Conservation (phyloP, 1,284 basidiomycete species). For the Trichosporon sp. region DNA sequence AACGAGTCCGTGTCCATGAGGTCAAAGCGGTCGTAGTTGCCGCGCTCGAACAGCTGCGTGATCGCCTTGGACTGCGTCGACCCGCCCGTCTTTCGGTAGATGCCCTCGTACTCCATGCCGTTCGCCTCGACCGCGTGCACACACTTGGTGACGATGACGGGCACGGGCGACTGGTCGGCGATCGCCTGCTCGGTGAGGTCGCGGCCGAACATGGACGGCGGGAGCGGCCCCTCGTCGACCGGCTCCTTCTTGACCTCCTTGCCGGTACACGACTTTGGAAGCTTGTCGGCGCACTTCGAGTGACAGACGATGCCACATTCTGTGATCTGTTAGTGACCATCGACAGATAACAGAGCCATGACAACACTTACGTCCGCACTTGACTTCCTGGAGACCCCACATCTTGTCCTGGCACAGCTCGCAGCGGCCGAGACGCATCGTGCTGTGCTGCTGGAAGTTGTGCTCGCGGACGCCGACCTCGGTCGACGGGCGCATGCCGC, state of each 20-base stretch:
- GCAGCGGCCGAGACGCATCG: conserved; percentile 83
- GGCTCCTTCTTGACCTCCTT: conserved; percentile 21
- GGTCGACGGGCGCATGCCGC: conserved; percentile 35
- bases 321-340: conserved; percentile 13
- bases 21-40: conserved; percentile 82
- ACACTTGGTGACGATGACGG: conserved; percentile 90
- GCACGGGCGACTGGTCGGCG: conserved; percentile 69
- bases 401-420: conserved; percentile 96
- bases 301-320: conserved; percentile 53
- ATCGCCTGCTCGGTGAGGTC: conserved; percentile 76
- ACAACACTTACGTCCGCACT: conserved; percentile 68
- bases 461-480: conserved; percentile 59
- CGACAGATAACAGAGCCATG: not conserved
- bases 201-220: conserved; percentile 84
- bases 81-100: conserved; percentile 96
- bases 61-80: conserved; percentile 87
- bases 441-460: conserved; percentile 82
- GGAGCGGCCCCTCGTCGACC: conserved; percentile 47
- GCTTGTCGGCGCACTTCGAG: conserved; percentile 50
- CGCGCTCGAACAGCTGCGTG: conserved; percentile 89
- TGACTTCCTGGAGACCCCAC: conserved; percentile 88
- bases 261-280: conserved; percentile 44
- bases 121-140: conserved; percentile 82
- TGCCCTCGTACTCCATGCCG: conserved; percentile 64
- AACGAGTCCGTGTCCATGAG: conserved; percentile 76